phyloP scores from a whole-genome alignment of 345 rosid genomes.

The Mangifera indica region DNA sequence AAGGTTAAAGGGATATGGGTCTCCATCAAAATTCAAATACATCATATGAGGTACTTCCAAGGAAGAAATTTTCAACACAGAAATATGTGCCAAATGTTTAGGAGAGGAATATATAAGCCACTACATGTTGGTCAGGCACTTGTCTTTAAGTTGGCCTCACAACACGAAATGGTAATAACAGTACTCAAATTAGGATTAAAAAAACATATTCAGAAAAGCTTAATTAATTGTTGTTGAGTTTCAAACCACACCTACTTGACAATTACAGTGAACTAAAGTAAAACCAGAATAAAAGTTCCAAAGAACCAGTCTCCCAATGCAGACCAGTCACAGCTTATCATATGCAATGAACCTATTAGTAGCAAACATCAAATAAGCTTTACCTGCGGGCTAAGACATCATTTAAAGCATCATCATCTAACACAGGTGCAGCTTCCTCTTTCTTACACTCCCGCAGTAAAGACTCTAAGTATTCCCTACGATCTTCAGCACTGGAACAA shows the following conservation, averaged over 20 bases:
- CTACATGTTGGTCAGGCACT: neutral
- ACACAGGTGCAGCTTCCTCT: conserved; percentile 88
- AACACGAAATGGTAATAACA: neutral
- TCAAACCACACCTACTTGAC: neutral
- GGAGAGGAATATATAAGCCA: neutral
- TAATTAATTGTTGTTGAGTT: neutral
- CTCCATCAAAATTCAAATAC: neutral
- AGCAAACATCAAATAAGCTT: conserved; percentile 15
- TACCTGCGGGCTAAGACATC: conserved; percentile 89
- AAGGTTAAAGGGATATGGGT: neutral
- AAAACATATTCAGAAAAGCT: neutral
- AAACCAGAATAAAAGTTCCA: neutral
- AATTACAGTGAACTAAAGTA: neutral
- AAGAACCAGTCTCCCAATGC: neutral
- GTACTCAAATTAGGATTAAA: neutral
- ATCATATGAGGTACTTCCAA: neutral
- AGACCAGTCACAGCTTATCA: neutral
- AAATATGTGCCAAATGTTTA: neutral
- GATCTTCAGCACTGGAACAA: conserved; percentile 81
- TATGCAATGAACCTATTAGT: neutral
- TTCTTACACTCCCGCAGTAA: conserved; percentile 84
- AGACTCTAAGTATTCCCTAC: conserved; percentile 86
- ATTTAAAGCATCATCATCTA: conserved; percentile 84
- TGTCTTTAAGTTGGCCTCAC: neutral
- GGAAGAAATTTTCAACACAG: neutral